Evolutionary conservation across 805 yeast genomes (phyloP), one percentile per base, ranked within the genome.

Genomic region (Hanseniaspora nectarophila): DNA sequence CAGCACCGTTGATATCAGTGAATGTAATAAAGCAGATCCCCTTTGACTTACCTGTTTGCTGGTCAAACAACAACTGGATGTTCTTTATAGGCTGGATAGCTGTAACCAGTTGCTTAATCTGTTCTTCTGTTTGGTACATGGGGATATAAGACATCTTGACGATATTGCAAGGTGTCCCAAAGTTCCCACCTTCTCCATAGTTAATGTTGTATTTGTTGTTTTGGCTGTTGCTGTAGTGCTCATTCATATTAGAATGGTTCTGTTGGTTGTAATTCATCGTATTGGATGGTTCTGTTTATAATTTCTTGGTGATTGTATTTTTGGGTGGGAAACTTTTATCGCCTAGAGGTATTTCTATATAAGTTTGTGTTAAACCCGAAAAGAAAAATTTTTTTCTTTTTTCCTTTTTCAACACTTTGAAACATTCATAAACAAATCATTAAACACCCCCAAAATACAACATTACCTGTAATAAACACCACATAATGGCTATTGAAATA

Each of bases 71-170:
- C 61, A 90, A 73, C 62, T 82, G 81, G 54, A 86, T 70, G 52
- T 76, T 78, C 24, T 76, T 74, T 1, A 90, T 90, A 0, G 97
- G 95, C 1, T 97, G 97, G 2, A 86, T 92, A 1, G 94, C 80
- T 54, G 74, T 72, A 55, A 95, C 94, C 13, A 90, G 77, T 56
- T 85, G 95, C 58, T 77, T 67, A n/a, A 90, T 82, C 64, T 89
- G 97, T 59, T 87, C 95, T 63, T 90, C 97, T 0, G 96, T 85
- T 61, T 85, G 87, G 61, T 90, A 97, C 63, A 81, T 87, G 1
- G 97, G 97, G 35, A 90, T 84, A 15, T 86, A 82, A 3, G 95
- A 95, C 39, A 89, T 77, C 60, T 84, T 84, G 2, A 87, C 82
- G 32, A 76, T 77, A 54, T 67, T 56, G 4, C 66, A 60, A 18